Conservation (phyloP, 345 rosid species). For the Brassica napus region DNA sequence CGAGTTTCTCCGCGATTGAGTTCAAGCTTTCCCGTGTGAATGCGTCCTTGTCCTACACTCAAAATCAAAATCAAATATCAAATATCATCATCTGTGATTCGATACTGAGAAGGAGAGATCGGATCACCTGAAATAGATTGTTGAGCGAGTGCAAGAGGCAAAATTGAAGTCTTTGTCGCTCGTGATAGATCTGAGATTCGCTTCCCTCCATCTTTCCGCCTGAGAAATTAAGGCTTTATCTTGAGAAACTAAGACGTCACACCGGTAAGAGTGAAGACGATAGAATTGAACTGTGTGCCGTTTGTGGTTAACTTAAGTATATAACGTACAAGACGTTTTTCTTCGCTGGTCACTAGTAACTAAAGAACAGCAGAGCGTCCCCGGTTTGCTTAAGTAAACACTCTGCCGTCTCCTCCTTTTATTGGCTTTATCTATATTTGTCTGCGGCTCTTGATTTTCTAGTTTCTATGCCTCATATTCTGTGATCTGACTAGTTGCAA, state of each 20-base stretch:
- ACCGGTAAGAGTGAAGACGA: background rate
- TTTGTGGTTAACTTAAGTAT: background rate
- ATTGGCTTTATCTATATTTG: background rate
- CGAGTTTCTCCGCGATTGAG: constrained; percentile 64
- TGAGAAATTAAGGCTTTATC: constrained; percentile 8
- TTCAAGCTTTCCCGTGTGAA: constrained; percentile 66
- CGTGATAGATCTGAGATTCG: constrained; percentile 64
- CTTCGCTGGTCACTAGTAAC: background rate
- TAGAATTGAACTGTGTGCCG: background rate
- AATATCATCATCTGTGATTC: background rate
- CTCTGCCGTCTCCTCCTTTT: background rate
- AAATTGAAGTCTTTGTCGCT: constrained; percentile 74
- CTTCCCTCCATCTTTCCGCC: constrained; percentile 41
- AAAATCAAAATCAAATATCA: background rate
- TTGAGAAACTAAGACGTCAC: background rate
- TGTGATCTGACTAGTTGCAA: background rate
- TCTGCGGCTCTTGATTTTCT: too few species aligned
- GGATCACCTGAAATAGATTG: constrained; percentile 85
- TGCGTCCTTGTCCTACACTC: constrained; percentile 57
- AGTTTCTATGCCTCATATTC: background rate
- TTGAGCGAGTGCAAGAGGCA: constrained; percentile 88
- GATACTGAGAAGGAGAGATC: background rate
- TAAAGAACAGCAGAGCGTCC: background rate
- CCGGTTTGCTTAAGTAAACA: background rate
- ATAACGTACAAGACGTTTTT: background rate